A percentile compares a stretch with the other conserved stretches of the same genome.
Conservation (phyloP, 1,284 basidiomycete genomes). For the Papiliotrema laurentii region DNA sequence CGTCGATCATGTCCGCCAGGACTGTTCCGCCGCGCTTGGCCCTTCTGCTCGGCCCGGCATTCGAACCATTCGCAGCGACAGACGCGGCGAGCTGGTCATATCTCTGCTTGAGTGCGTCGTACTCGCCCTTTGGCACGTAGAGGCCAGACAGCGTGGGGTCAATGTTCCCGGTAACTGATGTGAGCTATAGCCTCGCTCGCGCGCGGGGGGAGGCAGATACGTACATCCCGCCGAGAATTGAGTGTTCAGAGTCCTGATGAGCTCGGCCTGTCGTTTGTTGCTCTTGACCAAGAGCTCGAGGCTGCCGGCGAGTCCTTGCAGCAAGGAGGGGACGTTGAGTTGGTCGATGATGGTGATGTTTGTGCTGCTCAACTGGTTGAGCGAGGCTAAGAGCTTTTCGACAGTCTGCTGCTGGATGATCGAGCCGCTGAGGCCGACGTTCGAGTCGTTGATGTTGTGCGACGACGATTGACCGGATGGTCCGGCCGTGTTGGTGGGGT, state of each 20-base stretch:
- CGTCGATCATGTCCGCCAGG: neutral
- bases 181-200: too few relatives aligned
- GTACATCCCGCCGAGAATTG: constrained; percentile 5
- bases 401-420: constrained; percentile 18
- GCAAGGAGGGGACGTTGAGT: constrained; percentile 23
- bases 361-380: constrained; percentile 20
- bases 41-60: neutral
- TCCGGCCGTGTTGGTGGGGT: neutral
- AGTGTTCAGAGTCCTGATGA: constrained; percentile 24
- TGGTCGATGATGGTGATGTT: constrained; percentile 26
- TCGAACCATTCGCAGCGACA: neutral
- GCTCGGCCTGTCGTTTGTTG: constrained; percentile 29
- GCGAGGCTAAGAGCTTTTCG: constrained; percentile 17
- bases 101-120: constrained; percentile 34
- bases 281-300: constrained; percentile 29
- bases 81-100: constrained; percentile 30
- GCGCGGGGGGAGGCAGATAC: neutral
- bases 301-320: constrained; percentile 28
- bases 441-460: neutral
- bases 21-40: constrained; percentile 1
- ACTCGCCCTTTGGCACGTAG: constrained; percentile 29
- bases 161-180: constrained; percentile 1
- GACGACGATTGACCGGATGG: neutral
- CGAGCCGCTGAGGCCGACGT: neutral
- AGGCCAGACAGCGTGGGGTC: constrained; percentile 22